phyloP scores from a whole-genome alignment of 1,284 basidiomycete species.

The Termitomyces sp. region DNA sequence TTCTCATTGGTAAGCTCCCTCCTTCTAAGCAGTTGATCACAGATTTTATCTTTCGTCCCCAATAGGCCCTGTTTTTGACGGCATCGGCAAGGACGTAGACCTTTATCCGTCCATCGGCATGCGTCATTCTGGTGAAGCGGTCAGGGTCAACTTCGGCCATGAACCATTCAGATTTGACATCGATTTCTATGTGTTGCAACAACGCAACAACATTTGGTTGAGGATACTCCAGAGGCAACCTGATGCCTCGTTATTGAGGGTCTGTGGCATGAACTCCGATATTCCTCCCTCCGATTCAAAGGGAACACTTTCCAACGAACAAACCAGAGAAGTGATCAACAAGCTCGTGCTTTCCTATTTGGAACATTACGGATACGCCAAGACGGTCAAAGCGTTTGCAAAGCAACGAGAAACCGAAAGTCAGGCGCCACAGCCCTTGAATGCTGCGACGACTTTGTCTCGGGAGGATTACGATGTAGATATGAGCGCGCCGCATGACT shows the following conservation, averaged over 20 bases:
- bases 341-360: slow-evolving; percentile 77
- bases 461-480: slow-evolving; percentile 38
- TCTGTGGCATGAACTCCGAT: slow-evolving; percentile 20
- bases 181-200: slow-evolving; percentile 69
- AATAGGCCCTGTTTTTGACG: slow-evolving; percentile 65
- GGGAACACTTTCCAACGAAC: slow-evolving; percentile 32
- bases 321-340: slow-evolving; percentile 46
- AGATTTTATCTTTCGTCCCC: slow-evolving; percentile 10
- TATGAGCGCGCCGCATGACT: slow-evolving; percentile 34
- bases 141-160: slow-evolving; percentile 84
- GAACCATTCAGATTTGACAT: slow-evolving; percentile 86
- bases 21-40: not conserved
- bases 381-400: slow-evolving; percentile 63
- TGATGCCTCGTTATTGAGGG: slow-evolving; percentile 29
- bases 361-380: slow-evolving; percentile 73
- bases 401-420: slow-evolving; percentile 33
- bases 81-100: slow-evolving; percentile 58
- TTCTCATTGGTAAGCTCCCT: slow-evolving; percentile 57
- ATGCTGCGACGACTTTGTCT: slow-evolving; percentile 2
- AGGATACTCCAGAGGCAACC: slow-evolving; percentile 55
- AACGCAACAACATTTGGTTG: slow-evolving; percentile 57
- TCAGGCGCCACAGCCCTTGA: slow-evolving; percentile 4
- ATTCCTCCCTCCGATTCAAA: slow-evolving; percentile 21
- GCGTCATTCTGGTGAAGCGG: slow-evolving; percentile 66
- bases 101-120: slow-evolving; percentile 86